Evolutionary conservation across 352 stramenopile species (phyloP), one percentile per base, ranked within the genome.

Genomic region (Pythium folliculosum): DNA sequence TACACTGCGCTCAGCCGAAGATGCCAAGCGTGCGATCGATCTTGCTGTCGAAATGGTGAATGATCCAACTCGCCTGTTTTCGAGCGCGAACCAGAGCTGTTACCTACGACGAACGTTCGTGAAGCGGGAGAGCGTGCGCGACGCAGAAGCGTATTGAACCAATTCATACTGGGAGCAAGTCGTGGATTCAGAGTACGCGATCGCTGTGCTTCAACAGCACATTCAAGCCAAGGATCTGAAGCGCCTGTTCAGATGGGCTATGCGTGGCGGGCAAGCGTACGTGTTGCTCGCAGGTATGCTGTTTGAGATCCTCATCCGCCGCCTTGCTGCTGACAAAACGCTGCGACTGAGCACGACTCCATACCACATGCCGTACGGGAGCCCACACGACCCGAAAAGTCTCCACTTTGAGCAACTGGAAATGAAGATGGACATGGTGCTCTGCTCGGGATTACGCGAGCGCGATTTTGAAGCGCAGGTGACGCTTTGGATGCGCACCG

Each of bases 341-440:
- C 53, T 74, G 56, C 43, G 44, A 8, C 54, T 71, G 8, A 40
- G 27, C 37, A 25, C 70, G 14, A 56, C 55, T 25, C 6, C 53
- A 30, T 71, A 74, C 57, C n/a, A 63, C 21, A 10, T 43, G 48
- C n/a, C n/a, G n/a, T n/a, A n/a, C n/a, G 25, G 32, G n/a, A 32
- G 22, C 14, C 8, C 17, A 38, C 12, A 35, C 1, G 50, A 69
- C 13, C 37, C 44, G 53, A 38, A 49, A 22, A 30, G 19, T 4
- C 3, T 59, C 9, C 21, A 64, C 5, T 38, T 64, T 3, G 54
- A 57, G 8, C 5, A n/a, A 22, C 25, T 72, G 2, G 5, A 12
- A 8, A 21, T 72, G 25, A 9, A 48, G 43, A 27, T 1, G 2
- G 53, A 54, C 13, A 40, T 43, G 27, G 22, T 37, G 5, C 25